phyloP scores from a whole-genome alignment of 495 filamentous ascomycete species.

The Glonium stellatum region DNA sequence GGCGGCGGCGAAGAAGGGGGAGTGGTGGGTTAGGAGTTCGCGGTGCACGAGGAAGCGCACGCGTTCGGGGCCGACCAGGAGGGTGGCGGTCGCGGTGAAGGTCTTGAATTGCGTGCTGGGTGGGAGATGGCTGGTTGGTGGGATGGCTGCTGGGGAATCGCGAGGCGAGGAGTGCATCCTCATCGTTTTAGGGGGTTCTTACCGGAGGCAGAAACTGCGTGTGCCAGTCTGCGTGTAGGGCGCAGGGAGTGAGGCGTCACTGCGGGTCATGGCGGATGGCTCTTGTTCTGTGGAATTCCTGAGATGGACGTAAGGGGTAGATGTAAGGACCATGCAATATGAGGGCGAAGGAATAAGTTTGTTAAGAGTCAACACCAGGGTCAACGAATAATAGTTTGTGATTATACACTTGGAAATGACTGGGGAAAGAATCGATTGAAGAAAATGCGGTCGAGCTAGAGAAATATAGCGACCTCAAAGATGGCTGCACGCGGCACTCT shows the following conservation, averaged over 20 bases:
- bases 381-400: background rate
- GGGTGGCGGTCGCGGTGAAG: conserved; percentile 29
- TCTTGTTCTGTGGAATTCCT: background rate
- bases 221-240: background rate
- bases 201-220: background rate
- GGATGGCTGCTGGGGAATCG: background rate
- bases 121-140: background rate
- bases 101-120: conserved; percentile 21
- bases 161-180: background rate
- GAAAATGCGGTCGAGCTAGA: background rate
- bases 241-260: background rate
- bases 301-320: too few species aligned
- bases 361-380: background rate
- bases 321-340: background rate
- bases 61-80: conserved; percentile 33
- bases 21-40: conserved; percentile 38
- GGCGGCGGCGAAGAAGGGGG: conserved; percentile 46
- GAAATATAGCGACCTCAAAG: background rate
- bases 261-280: background rate
- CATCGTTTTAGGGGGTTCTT: background rate
- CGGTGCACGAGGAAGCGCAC: conserved; percentile 40
- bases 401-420: too few species aligned
- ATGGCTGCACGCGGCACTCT: background rate
- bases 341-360: background rate
- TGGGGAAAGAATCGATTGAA: background rate